Base-by-base conservation (phyloP, 192 early-diverging fungal species). In the Chytriomyces sp. region DNA sequence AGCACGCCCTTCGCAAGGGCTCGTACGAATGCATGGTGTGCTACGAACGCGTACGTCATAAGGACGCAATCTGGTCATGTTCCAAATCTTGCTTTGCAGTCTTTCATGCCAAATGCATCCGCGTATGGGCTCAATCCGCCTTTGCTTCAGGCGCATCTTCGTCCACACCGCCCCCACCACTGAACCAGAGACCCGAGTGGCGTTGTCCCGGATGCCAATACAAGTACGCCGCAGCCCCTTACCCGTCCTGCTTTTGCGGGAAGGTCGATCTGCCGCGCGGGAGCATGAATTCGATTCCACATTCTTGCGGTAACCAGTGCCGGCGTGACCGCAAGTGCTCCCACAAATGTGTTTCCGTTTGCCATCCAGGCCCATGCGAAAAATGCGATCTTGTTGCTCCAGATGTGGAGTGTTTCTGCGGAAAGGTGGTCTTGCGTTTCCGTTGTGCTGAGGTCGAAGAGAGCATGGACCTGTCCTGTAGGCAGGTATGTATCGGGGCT, bases 11-110 rank as follows among this genome's bases (percentile, higher is more conserved):
- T 54, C 84, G 77, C 22, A 87, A 78, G 36, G 85, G 88, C 12
- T 80, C 87, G 0, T 96, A 96, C 80, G 95, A 98, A 71, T 98
- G 96, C 82, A 94, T 97, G 94, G 89, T 98, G 7, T 98, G 96
- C 81, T 95, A 91, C 85, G 95, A 98, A 81, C 78, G 79, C 22
- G 84, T 98, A 56, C 81, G 86, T 52, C 83, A 79, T 10, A 83
- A 82, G 5, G 86, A 96, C 75, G 80, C 79, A 33, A 87, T 89
- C 6, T 98, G 96, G 96, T 86, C 84, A 52, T 98, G 96, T 82
- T 80, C 86, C 74, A 78, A 78, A 52, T 96, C 94, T 82, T 74
- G 73, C 44, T 96, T 88, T 88, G 93, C 92, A 12, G 88, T 94
- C 2, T 97, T 96, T 75, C 96, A 98, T 76, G 76, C 96, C 5